Evolutionary conservation across 345 rosid genomes (phyloP).

Genomic region (Lepidium africanum): DNA sequence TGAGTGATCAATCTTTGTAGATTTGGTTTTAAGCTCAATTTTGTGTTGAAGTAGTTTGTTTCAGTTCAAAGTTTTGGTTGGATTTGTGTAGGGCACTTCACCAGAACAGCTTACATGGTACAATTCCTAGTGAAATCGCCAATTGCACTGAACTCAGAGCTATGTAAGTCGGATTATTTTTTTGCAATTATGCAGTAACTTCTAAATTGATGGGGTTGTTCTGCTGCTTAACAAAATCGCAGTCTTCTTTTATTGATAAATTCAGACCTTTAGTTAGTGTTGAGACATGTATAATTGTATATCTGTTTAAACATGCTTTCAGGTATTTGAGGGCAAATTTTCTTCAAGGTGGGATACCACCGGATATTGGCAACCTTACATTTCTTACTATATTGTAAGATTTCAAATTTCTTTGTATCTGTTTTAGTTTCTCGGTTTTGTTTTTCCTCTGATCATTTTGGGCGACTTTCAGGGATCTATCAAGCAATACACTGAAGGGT

Average conservation of each 20-base stretch:
- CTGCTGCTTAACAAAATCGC: too few relatives aligned
- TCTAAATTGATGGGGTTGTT: too few relatives aligned
- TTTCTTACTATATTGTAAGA: slow-evolving; percentile 70
- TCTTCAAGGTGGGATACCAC: slow-evolving; percentile 89
- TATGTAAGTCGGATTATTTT: slow-evolving; percentile 43
- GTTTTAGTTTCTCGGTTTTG: not conserved
- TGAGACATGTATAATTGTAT: not conserved
- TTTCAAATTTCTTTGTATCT: not conserved
- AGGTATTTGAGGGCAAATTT: slow-evolving; percentile 89
- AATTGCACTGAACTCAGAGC: slow-evolving; percentile 83
- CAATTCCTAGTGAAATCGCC: slow-evolving; percentile 70
- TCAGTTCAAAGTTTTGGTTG: not conserved
- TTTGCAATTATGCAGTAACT: not conserved
- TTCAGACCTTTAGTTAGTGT: not conserved
- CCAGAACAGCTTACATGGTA: slow-evolving; percentile 80
- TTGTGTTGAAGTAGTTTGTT: not conserved
- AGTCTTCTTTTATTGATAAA: not conserved
- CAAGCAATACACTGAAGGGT: slow-evolving; percentile 86
- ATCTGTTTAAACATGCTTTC: not conserved
- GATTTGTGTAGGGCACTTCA: slow-evolving; percentile 63
- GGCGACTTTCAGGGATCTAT: slow-evolving; percentile 59
- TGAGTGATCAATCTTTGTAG: slow-evolving; percentile 34
- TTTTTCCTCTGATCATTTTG: not conserved
- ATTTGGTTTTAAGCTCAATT: not conserved
- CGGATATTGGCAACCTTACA: slow-evolving; percentile 71